Base-by-base conservation (phyloP, 495 filamentous ascomycete species). In the Neurospora discreta region DNA sequence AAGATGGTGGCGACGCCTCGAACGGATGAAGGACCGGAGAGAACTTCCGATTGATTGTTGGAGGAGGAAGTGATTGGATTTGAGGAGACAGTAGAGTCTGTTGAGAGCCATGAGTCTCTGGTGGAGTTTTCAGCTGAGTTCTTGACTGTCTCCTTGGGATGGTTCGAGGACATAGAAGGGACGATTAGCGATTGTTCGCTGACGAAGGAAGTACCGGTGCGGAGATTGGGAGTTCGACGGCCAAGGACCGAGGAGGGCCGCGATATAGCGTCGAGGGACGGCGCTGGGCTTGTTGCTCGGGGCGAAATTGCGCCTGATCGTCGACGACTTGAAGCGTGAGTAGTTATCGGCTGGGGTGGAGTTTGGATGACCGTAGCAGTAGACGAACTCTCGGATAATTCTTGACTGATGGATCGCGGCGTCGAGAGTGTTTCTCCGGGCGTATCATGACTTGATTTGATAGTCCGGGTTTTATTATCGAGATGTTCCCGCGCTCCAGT, bases 171-270 rank as follows among this genome's bases (percentile, higher is more conserved):
- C 52, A 65, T 65, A 13, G 52, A 65, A 15, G 52, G 52, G 52
- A 65, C 52, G 15, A 65, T 15, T 6, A 81, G 70, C 2, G 81
- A 76, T 69, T 82, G 77, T 10, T 75, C 69, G 52, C 70, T 72
- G 20, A 81, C 71, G 52, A 77, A 80, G 1, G 80, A 79, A 2
- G 70, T 71, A 0, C 75, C 74, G 13, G 73, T 74, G 30, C 75
- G 43, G 11, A 71, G 39, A 20, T 68, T 36, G 8, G 26, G 26
- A 23, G 3, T 46, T n/a, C 41, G 52, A 20, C 40, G 70, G 10
- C 44, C 44, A 26, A 52, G 44, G 10, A 33, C 26, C 18, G 52
- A 65, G 11, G 52, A 65, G 13, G 52, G 7, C 15, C 52, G 16
- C 26, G 52, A 65, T 65, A 18, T 65, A 4, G 52, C 52, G 1